phyloP scores from a whole-genome alignment of 2,329 filamentous ascomycete species.

The Neopestalotiopsis clavispora region DNA sequence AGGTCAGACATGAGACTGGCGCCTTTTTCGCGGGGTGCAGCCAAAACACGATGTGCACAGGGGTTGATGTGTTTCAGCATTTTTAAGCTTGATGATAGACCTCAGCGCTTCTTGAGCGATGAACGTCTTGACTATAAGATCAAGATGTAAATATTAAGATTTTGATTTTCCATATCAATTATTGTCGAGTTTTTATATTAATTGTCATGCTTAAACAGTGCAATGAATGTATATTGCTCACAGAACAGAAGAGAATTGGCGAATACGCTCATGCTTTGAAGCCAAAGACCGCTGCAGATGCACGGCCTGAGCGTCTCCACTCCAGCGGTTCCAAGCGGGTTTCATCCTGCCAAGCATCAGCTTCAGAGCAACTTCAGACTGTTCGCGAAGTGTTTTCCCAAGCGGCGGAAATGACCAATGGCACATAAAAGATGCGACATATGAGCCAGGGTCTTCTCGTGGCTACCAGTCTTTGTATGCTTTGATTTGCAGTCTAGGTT shows the following conservation, averaged over 20 bases:
- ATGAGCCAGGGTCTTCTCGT: background rate
- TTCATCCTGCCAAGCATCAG: constrained; percentile 11
- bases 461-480: background rate
- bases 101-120: background rate
- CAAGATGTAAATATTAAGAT: too few relatives aligned
- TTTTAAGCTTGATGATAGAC: constrained; percentile 5
- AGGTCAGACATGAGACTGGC: constrained; percentile 17
- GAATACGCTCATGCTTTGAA: background rate
- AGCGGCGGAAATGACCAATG: background rate
- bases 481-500: background rate
- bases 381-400: background rate
- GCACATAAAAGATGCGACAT: background rate
- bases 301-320: background rate
- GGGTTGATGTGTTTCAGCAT: constrained; percentile 16
- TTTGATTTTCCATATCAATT: too few relatives aligned
- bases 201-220: too few relatives aligned
- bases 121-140: too few relatives aligned
- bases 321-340: background rate
- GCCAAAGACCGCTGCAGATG: background rate
- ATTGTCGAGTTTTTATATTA: too few relatives aligned
- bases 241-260: background rate
- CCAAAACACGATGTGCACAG: constrained; percentile 9
- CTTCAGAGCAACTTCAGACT: constrained; percentile 15
- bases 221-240: too few relatives aligned
- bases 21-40: constrained; percentile 12